These are phyloP conservation scores for Elymus sibiricus DNA, from an alignment of 176 grass and related monocot species.

Conservation along the genomic window DNA sequence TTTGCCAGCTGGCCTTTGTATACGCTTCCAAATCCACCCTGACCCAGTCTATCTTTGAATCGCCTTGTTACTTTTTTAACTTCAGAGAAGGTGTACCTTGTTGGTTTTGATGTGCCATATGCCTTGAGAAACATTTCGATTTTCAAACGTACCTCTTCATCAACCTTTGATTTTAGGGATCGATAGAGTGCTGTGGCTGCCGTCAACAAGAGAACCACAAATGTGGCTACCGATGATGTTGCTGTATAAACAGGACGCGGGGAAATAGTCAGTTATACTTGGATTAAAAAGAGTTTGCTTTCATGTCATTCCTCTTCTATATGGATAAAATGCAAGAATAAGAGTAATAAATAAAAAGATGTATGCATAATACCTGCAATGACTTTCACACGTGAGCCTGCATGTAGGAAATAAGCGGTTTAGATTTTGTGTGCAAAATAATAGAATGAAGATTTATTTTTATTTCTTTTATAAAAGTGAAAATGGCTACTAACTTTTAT, in stretches of 20 bases:
- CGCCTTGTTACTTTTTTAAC: neutral
- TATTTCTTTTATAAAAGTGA: neutral
- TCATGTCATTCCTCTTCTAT: neutral
- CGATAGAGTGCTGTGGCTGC: neutral
- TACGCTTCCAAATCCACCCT: neutral
- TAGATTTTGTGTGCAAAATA: neutral
- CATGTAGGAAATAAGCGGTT: neutral
- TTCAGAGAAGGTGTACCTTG: neutral
- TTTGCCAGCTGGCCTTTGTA: neutral
- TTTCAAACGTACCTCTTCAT: conserved; percentile 6
- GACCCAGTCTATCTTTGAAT: conserved; percentile 2
- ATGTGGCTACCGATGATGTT: neutral
- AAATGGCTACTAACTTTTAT: neutral
- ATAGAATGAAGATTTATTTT: neutral
- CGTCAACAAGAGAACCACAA: neutral
- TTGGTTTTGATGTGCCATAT: conserved; percentile 14
- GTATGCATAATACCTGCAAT: conserved; percentile 10
- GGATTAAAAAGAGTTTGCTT: neutral
- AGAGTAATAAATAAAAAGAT: neutral
- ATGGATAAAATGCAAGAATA: neutral
- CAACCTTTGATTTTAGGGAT: neutral
- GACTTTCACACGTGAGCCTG: conserved; percentile 9
- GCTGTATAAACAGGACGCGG: neutral
- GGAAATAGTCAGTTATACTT: neutral
- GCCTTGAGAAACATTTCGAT: neutral